A percentile compares a stretch with the other conserved stretches of the same genome.
phyloP scores from a whole-genome alignment of 148 eudicot genomes.

The Vaccinium darrowii region DNA sequence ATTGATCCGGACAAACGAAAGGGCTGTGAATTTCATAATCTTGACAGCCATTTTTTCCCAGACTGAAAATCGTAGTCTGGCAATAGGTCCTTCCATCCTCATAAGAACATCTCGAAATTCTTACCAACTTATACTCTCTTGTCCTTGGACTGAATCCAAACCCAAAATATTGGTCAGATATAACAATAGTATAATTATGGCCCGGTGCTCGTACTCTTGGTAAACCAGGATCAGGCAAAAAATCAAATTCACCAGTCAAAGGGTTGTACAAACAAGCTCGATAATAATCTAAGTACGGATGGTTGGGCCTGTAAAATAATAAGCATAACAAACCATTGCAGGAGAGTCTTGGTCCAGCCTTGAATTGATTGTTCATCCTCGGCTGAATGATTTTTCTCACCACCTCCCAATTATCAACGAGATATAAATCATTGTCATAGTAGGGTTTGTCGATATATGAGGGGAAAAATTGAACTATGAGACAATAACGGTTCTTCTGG shows the following conservation, averaged over 20 bases:
- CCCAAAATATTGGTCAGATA: not conserved
- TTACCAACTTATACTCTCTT: not conserved
- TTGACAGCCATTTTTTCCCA: too few relatives aligned
- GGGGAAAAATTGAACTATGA: not conserved
- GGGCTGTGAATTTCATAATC: too few relatives aligned
- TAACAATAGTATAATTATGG: not conserved
- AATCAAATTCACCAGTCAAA: not conserved
- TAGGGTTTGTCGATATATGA: not conserved
- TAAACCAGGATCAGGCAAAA: not conserved
- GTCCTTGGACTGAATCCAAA: not conserved
- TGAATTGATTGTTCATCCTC: not conserved
- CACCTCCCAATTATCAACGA: not conserved
- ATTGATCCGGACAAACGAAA: too few relatives aligned
- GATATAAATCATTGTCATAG: not conserved
- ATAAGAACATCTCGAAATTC: too few relatives aligned
- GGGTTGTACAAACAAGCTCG: constrained; percentile 2
- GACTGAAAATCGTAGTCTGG: too few relatives aligned
- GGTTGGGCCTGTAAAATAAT: not conserved
- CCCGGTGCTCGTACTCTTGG: not conserved
- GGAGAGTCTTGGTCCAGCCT: not conserved
- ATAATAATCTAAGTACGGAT: not conserved
- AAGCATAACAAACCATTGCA: not conserved
- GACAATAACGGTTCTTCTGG: not conserved
- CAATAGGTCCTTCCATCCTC: too few relatives aligned
- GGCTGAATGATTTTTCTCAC: not conserved